Percentiles rank a stretch among this genome's conserved stretches.
Evolutionary conservation across 352 stramenopile species (phyloP).

Genomic region (Pythium myriotylum): DNA sequence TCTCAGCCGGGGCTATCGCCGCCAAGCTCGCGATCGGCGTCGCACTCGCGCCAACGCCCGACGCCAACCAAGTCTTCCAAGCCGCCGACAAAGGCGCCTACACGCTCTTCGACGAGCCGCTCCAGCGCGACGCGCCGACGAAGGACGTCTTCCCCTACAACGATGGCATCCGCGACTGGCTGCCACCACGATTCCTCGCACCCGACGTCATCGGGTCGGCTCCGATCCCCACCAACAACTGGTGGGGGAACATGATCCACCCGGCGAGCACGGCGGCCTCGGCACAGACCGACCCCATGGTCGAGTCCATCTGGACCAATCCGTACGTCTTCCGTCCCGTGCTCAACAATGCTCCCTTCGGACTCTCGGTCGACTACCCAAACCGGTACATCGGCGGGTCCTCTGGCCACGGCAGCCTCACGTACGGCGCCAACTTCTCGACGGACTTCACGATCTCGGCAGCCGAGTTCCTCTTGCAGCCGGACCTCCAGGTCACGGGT

Average conservation of each 20-base stretch:
- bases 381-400: conserved; percentile 49
- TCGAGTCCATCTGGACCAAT: conserved; percentile 63
- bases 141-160: too few species aligned
- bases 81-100: too few species aligned
- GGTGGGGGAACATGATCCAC: conserved; percentile 81
- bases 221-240: conserved; percentile 76
- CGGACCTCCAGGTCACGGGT: conserved; percentile 43
- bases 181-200: conserved; percentile 55
- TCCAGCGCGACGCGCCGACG: too few species aligned
- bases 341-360: conserved; percentile 41
- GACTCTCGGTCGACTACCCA: conserved; percentile 63
- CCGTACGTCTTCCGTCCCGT: conserved; percentile 57
- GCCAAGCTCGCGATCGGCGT: too few species aligned
- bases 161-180: too few species aligned
- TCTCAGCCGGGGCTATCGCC: too few species aligned
- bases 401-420: conserved; percentile 55
- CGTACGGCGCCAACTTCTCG: conserved; percentile 37
- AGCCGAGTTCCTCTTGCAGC: conserved; percentile 43
- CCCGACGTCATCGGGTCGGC: conserved; percentile 39
- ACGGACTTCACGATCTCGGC: conserved; percentile 60
- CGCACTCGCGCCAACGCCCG: too few species aligned
- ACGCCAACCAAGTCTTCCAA: too few species aligned
- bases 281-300: conserved; percentile 26
- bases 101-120: too few species aligned
- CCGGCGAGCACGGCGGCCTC: too few species aligned